Percentiles rank a stretch among this genome's conserved stretches.
Evolutionary conservation across 163 green algal genomes (phyloP).

Genomic region (Chlamydomonas reinhardtii): DNA sequence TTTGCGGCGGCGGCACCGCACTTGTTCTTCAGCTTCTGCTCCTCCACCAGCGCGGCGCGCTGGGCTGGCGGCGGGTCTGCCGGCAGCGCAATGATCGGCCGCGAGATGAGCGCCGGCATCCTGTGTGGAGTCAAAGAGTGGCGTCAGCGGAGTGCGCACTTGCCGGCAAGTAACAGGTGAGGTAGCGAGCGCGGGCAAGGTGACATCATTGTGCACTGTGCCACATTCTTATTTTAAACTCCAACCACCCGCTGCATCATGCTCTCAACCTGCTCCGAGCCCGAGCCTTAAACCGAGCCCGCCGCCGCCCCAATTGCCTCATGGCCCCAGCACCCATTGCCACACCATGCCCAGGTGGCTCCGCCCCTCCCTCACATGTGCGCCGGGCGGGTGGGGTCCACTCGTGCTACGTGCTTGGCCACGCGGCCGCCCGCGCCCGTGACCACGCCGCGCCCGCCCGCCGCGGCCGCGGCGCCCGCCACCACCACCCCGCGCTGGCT

Average conservation of each 20-base stretch:
- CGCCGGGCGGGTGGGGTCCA: constrained; percentile 11
- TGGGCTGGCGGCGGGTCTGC: constrained; percentile 2
- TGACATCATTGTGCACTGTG: no score
- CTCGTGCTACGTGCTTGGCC: constrained; percentile 29
- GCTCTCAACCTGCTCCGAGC: no score
- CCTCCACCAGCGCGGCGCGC: background rate
- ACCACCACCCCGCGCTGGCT: constrained; percentile 31
- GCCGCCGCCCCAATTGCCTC: no score
- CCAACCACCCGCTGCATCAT: no score
- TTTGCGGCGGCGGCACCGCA: constrained; percentile 21
- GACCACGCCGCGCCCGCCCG: background rate
- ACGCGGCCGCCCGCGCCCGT: background rate
- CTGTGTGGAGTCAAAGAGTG: background rate
- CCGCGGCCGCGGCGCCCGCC: background rate
- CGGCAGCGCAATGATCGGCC: constrained; percentile 9
- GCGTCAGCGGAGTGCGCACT: no score
- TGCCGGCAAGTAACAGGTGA: no score
- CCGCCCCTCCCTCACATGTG: constrained; percentile 7
- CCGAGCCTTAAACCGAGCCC: no score
- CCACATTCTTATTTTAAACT: no score
- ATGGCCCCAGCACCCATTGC: no score
- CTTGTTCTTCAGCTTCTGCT: constrained; percentile 15
- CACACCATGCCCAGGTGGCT: background rate
- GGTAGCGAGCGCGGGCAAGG: no score
- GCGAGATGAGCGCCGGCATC: constrained; percentile 17